Evolutionary conservation across 2,329 filamentous ascomycete species (phyloP), one percentile per base, ranked within the genome.

Genomic region (Simplicillium aogashimaense): DNA sequence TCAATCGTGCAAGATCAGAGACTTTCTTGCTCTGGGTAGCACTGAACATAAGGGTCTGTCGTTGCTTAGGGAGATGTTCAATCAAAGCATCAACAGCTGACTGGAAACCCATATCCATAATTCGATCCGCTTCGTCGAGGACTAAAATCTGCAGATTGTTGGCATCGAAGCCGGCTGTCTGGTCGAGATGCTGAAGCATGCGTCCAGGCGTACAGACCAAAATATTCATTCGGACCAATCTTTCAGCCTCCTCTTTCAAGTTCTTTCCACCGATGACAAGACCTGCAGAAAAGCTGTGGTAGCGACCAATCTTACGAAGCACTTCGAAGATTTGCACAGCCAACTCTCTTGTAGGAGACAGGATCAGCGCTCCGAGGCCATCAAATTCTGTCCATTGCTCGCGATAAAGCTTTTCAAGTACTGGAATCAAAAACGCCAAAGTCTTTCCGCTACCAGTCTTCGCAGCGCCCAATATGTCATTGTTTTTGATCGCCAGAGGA

Each of bases 241-340:
- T 76, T 51, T 94, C 86, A 17, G 86, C 80, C 64, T 98, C 78
- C 53, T 95, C 89, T 55, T 85, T 81, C 52, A 95, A 57, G 57
- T 76, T 89, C 70, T 94, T 95, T 32, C 92, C 92, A 32, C 92
- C 92, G 52, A 97, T 97, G 9, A 98, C 78, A 52, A 97, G 64
- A 0, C 92, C 92, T 1, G 92, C 92, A 1, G 90, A 94, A 59
- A 97, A 95, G 44, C 78, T 72, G 60, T 98, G 90, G 43, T 90
- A 80, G 42, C 86, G 77, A 35, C 92, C 92, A 43, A 98, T 78
- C 60, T 94, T 95, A 45, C 86, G 75, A 52, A 98, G 64, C 1
- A 97, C 90, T 43, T 95, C 85, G 56, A 97, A 98, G 45, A 95
- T 98, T 61, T 98, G 92, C 31, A 94, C 92, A 0, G 92, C 90